Evolutionary conservation across 345 rosid species (phyloP).

Genomic region (Atalantia buxifolia): DNA sequence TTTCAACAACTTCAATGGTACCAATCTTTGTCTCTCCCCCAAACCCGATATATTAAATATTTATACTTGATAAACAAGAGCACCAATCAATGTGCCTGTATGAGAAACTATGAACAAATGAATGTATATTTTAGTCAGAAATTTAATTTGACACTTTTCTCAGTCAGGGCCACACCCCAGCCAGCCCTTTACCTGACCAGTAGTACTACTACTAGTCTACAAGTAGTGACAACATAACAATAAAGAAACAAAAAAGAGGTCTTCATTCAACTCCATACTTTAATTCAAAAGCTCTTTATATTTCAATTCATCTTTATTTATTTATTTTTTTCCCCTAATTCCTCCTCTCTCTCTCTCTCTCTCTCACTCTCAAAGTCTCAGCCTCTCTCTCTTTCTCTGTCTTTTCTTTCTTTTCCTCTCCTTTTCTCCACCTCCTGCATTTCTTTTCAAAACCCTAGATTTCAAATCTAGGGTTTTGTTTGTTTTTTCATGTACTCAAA

Average conservation of each 20-base stretch:
- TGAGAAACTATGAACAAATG: not conserved
- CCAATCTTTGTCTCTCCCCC: not conserved
- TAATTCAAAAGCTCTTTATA: slow-evolving; percentile 39
- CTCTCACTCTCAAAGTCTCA: not conserved
- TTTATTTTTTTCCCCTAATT: not conserved
- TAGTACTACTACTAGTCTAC: no score
- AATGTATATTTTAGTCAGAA: not conserved
- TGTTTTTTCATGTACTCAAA: not conserved
- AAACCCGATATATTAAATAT: not conserved
- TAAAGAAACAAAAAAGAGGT: slow-evolving; percentile 17
- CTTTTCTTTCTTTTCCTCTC: not conserved
- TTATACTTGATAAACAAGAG: no score
- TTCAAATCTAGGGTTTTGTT: slow-evolving; percentile 47
- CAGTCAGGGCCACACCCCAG: not conserved
- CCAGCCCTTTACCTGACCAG: no score
- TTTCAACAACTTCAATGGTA: not conserved
- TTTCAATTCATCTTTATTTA: not conserved
- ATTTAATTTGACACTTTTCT: not conserved
- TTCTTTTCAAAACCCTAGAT: slow-evolving; percentile 46
- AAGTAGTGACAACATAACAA: not conserved
- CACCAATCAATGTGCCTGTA: no score
- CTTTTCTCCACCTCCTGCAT: slow-evolving; percentile 15
- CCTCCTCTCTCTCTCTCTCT: not conserved
- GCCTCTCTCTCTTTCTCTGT: not conserved
- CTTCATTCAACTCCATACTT: slow-evolving; percentile 26